Evolutionary conservation across 2,329 filamentous ascomycete species (phyloP), one percentile per base, ranked within the genome.

Genomic region (Paecilomyces formosus): DNA sequence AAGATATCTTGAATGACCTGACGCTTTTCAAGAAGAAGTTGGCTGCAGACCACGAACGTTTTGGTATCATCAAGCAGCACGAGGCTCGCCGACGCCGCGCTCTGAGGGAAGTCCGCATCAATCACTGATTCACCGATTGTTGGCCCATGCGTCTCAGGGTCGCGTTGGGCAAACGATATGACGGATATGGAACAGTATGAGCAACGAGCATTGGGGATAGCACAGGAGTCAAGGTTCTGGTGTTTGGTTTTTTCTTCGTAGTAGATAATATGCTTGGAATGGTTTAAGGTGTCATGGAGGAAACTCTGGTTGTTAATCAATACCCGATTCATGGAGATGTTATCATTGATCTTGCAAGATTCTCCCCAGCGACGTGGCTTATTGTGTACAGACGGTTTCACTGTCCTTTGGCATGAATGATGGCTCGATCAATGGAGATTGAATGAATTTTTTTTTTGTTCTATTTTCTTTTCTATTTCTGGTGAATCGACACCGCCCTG

Each of bases 1-100:
- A 92, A 65, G 87, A 88, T 35, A 82, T 97, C 68, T 79, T 99
- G 63, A 85, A 86, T 65, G 92, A 97, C 66, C 71, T 96, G 57
- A 84, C 83, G 30, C 72, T 93, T 70, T 95, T 96, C 77, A 88
- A 88, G 72, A 85, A 86, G 67, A 97, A 96, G 78, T 85, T 97
- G 62, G 86, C 85, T 6, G 91, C 94, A 66, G 94, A 97, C 39
- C 72, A 75, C 61, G 72, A 76, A 53, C 69, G 74, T 58, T 77
- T 76, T 58, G 70, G 70, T 13, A 66, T 70, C 5, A 63, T 58
- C 22, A 65, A 67, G 53, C 65, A 65, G 26, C 60, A 56, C 0
- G 62, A 60, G 13, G 59, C 63, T 52, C 66, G 61, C 15, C 70
- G 67, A 51, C 59, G 72, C 39, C 70, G 71, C 26, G 70, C 65